A percentile compares a stretch with the other conserved stretches of the same genome.
Evolutionary conservation across 2,329 filamentous ascomycete genomes (phyloP).

Genomic region (Calonectria montana): DNA sequence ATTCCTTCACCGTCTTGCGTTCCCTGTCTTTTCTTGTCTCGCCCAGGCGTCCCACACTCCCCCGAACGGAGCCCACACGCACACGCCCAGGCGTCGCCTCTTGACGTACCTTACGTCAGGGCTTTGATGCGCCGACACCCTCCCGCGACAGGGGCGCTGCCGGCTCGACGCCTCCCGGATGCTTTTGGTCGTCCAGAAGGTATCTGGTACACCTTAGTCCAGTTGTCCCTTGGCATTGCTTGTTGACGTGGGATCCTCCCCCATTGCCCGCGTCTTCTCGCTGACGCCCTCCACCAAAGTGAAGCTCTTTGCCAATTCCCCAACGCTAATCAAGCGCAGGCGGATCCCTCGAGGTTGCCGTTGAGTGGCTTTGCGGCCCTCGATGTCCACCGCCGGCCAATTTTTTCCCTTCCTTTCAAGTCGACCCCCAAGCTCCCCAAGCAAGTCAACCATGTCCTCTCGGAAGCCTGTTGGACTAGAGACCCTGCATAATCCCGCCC

Average conservation of each 20-base stretch:
- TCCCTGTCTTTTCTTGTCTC: slow-evolving; percentile 43
- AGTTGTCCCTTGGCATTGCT: slow-evolving; percentile 37
- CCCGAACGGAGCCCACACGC: slow-evolving; percentile 24
- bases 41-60: slow-evolving; percentile 37
- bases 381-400: slow-evolving; percentile 36
- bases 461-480: slow-evolving; percentile 36
- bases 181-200: slow-evolving; percentile 34
- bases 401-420: slow-evolving; percentile 21
- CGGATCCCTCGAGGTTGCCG: slow-evolving; percentile 45
- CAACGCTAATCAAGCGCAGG: slow-evolving; percentile 42
- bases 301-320: slow-evolving; percentile 40
- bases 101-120: slow-evolving; percentile 46
- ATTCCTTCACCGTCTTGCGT: slow-evolving; percentile 46
- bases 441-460: slow-evolving; percentile 21
- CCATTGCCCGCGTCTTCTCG: slow-evolving; percentile 34
- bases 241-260: slow-evolving; percentile 43
- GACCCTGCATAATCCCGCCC: slow-evolving; percentile 47
- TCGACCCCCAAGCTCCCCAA: slow-evolving; percentile 34
- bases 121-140: slow-evolving; percentile 41
- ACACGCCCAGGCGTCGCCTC: slow-evolving; percentile 34
- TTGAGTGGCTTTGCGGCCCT: slow-evolving; percentile 45
- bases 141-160: slow-evolving; percentile 40
- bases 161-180: slow-evolving; percentile 42
- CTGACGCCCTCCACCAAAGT: slow-evolving; percentile 31
- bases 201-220: slow-evolving; percentile 38